phyloP scores from a whole-genome alignment of 2,329 filamentous ascomycete species.

The Teratosphaeria pseudoeucalypti region DNA sequence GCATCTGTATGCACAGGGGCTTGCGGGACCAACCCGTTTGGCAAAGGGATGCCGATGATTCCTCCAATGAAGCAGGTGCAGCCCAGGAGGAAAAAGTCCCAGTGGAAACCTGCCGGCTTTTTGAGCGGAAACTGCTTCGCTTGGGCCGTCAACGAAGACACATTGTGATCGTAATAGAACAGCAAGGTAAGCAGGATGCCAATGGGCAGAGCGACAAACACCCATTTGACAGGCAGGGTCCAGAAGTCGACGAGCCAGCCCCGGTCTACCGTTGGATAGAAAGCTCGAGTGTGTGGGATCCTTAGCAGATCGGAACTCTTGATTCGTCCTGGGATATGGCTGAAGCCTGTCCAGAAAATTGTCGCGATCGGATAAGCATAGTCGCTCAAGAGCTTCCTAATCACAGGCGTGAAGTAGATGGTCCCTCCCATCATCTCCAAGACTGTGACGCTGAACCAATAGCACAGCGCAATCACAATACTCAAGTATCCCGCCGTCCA shows the following conservation, averaged over 20 bases:
- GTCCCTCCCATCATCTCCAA: slow-evolving; percentile 41
- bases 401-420: slow-evolving; percentile 33
- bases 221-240: slow-evolving; percentile 41
- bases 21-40: slow-evolving; percentile 50
- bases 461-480: slow-evolving; percentile 41
- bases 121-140: slow-evolving; percentile 45
- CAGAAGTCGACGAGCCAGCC: slow-evolving; percentile 44
- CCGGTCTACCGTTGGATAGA: slow-evolving; percentile 37
- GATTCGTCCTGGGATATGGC: slow-evolving; percentile 41
- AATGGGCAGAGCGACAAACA: slow-evolving; percentile 44
- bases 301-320: slow-evolving; percentile 31
- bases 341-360: slow-evolving; percentile 45
- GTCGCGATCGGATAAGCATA: slow-evolving; percentile 45
- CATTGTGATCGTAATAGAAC: slow-evolving; percentile 48
- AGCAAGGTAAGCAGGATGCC: slow-evolving; percentile 44
- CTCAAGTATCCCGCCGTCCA: slow-evolving; percentile 37
- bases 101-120: slow-evolving; percentile 51
- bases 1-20: slow-evolving; percentile 50
- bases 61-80: slow-evolving; percentile 46
- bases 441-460: slow-evolving; percentile 41
- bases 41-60: slow-evolving; percentile 47
- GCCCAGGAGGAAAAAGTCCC: slow-evolving; percentile 50
- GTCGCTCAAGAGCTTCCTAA: slow-evolving; percentile 40
- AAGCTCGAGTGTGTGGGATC: slow-evolving; percentile 36
- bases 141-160: slow-evolving; percentile 47